Conservation (phyloP, 73 alveolate genomes). For the Diophrys sp. region DNA sequence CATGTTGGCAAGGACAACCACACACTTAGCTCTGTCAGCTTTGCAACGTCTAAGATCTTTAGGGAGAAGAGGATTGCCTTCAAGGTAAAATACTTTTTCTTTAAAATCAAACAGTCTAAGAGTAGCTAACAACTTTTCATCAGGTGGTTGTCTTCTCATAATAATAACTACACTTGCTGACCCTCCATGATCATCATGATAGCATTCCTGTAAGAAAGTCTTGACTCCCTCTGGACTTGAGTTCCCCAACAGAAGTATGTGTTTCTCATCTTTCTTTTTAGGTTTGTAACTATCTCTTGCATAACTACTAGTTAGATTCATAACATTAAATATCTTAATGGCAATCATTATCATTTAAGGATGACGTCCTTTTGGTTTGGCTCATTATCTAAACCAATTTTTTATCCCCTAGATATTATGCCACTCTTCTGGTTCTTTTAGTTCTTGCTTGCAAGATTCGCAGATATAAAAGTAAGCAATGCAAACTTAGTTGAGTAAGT, state of each 20-base stretch:
- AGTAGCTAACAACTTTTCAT: constrained; percentile 74
- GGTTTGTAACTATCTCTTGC: constrained; percentile 67
- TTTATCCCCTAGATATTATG: no score
- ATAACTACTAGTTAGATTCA: constrained; percentile 67
- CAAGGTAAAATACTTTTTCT: constrained; percentile 74
- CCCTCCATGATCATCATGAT: constrained; percentile 90
- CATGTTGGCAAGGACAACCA: constrained; percentile 84
- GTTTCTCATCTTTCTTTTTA: constrained; percentile 66
- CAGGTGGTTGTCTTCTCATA: constrained; percentile 77
- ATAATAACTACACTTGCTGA: constrained; percentile 78
- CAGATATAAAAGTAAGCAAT: no score
- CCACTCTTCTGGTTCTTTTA: no score
- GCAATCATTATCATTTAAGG: no score
- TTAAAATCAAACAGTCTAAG: constrained; percentile 63
- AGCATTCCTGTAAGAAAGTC: constrained; percentile 87
- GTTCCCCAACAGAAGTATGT: constrained; percentile 84
- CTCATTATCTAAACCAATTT: no score
- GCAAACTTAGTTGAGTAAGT: no score
- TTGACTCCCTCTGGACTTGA: constrained; percentile 83
- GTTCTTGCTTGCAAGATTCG: no score
- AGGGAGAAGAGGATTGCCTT: constrained; percentile 83
- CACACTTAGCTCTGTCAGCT: constrained; percentile 87
- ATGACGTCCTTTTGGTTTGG: no score
- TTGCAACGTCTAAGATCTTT: constrained; percentile 82
- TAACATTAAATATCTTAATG: constrained; percentile 71